Conservation (phyloP, 129 eudicot species). For the Pittosporum tobira region DNA sequence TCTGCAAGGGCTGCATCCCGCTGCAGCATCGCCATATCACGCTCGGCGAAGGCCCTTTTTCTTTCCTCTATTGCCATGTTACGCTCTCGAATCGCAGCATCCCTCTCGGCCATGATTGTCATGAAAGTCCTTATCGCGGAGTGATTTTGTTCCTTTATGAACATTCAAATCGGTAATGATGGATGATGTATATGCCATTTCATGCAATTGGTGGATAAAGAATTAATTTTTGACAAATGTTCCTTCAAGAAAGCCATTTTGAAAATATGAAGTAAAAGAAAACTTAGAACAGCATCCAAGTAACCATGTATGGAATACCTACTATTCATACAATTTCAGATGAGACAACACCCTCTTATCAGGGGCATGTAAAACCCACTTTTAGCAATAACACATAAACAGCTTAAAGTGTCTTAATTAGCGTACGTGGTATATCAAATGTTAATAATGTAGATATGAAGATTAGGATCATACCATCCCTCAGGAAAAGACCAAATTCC, state of each 20-base stretch:
- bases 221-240: neutral
- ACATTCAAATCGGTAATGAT: constrained; percentile 5
- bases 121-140: constrained; percentile 63
- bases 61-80: constrained; percentile 71
- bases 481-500: constrained; percentile 26
- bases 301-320: neutral
- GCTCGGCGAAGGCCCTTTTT: constrained; percentile 60
- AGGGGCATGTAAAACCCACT: too few species aligned
- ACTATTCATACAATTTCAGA: neutral
- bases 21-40: constrained; percentile 72
- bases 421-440: too few species aligned
- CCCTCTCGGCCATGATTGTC: constrained; percentile 81
- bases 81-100: constrained; percentile 67
- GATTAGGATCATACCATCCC: constrained; percentile 37
- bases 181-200: neutral
- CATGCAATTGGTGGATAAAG: neutral
- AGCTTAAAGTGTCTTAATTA: neutral
- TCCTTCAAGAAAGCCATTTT: neutral
- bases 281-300: neutral
- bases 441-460: too few species aligned
- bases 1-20: constrained; percentile 65
- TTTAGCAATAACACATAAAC: neutral
- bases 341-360: neutral
- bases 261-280: neutral
- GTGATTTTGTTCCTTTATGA: constrained; percentile 57